Percentiles rank a stretch among this genome's conserved stretches.
These are phyloP conservation scores for Syzygium grande DNA, from an alignment of 345 rosid species.

Conservation along the genomic window DNA sequence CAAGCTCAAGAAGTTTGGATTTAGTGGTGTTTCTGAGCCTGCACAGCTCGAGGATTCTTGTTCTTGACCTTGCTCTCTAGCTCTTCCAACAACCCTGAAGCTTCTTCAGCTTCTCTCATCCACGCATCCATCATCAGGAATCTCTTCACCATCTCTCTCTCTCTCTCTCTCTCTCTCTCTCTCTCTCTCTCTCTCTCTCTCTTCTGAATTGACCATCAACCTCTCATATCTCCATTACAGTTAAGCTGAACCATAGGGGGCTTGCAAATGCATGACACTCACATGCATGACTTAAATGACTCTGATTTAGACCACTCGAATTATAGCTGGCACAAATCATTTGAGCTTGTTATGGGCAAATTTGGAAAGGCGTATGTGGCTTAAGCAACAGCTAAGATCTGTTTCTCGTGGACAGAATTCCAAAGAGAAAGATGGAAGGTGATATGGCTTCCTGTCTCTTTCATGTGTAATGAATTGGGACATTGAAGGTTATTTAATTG, in stretches of 20 bases:
- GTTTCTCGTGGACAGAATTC: not conserved
- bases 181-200: not conserved
- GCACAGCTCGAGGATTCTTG: not conserved
- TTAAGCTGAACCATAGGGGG: not conserved
- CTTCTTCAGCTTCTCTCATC: slow-evolving; percentile 49
- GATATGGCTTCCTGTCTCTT: not conserved
- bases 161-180: not conserved
- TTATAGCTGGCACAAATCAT: not conserved
- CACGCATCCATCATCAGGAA: slow-evolving; percentile 28
- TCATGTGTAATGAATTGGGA: not conserved
- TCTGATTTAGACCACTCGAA: not conserved
- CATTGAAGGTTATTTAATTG: not conserved
- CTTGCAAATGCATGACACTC: not conserved
- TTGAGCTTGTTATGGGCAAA: not conserved
- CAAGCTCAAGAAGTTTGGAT: slow-evolving; percentile 38
- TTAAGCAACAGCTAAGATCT: not conserved
- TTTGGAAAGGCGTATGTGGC: not conserved
- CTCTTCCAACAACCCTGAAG: slow-evolving; percentile 27
- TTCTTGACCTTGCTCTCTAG: slow-evolving; percentile 22
- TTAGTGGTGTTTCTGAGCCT: slow-evolving; percentile 10
- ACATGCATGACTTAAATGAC: not conserved
- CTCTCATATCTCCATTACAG: not conserved
- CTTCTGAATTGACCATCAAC: not conserved
- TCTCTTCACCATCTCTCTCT: slow-evolving; percentile 4
- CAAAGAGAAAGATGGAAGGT: not conserved